A percentile compares a stretch with the other conserved stretches of the same genome.
Conservation (phyloP, 345 rosid genomes). For the Pistacia integerrima region DNA sequence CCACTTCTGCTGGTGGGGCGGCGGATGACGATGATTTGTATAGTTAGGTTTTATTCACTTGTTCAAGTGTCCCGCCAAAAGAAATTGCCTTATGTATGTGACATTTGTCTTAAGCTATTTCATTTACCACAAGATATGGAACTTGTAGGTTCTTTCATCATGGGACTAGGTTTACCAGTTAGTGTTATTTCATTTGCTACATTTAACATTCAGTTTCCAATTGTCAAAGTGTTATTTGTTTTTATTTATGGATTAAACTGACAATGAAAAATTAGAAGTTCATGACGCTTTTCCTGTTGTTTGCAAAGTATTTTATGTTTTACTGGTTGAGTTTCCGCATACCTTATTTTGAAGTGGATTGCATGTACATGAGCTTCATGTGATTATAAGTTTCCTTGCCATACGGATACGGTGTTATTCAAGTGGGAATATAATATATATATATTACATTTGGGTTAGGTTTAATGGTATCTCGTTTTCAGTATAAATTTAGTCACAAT, state of each 20-base stretch:
- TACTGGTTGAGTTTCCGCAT: neutral
- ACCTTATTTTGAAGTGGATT: neutral
- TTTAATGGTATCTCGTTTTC: too few relatives aligned
- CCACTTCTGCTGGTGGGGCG: conserved; percentile 34
- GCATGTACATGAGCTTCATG: too few relatives aligned
- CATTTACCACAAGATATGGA: neutral
- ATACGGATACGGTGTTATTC: too few relatives aligned
- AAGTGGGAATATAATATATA: too few relatives aligned
- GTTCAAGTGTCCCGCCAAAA: too few relatives aligned
- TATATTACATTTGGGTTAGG: too few relatives aligned
- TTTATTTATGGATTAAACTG: conserved; percentile 2
- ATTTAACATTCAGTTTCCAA: conserved; percentile 2
- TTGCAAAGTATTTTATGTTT: neutral
- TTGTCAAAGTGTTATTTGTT: neutral
- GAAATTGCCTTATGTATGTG: neutral
- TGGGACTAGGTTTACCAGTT: neutral
- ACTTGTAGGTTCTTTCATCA: neutral
- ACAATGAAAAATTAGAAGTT: conserved; percentile 7
- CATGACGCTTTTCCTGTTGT: neutral
- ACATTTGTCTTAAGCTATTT: neutral
- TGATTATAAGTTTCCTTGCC: too few relatives aligned
- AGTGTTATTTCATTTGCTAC: neutral
- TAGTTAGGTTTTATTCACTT: conserved; percentile 22
- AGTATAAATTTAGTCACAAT: too few relatives aligned
- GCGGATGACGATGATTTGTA: conserved; percentile 51